Conservation (phyloP, 2,329 filamentous ascomycete genomes). For the Sarocladium strictum region DNA sequence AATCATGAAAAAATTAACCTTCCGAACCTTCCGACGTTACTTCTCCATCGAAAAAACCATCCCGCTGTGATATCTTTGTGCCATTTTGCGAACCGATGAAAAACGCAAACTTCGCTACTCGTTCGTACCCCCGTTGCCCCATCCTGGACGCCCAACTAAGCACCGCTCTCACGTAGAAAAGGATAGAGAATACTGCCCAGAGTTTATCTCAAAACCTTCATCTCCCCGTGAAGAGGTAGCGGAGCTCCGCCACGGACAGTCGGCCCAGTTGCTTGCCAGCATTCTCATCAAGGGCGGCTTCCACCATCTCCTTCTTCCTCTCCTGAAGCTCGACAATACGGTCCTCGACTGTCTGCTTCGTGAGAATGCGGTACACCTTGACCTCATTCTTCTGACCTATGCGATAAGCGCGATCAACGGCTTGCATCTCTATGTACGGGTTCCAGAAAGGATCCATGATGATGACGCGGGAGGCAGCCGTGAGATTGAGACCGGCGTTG, state of each 20-base stretch:
- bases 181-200: too few relatives aligned
- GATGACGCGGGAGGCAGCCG: conserved; percentile 76
- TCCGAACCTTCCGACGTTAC: too few relatives aligned
- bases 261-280: conserved; percentile 61
- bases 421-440: conserved; percentile 86
- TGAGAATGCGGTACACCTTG: conserved; percentile 72
- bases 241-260: conserved; percentile 60
- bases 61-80: too few relatives aligned
- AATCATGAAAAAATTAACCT: too few relatives aligned
- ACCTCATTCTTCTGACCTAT: conserved; percentile 75
- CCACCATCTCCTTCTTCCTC: conserved; percentile 70
- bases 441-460: conserved; percentile 95
- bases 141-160: too few relatives aligned
- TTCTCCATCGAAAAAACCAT: too few relatives aligned
- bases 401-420: conserved; percentile 81
- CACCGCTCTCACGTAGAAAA: too few relatives aligned
- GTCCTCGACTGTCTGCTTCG: conserved; percentile 77
- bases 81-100: too few relatives aligned
- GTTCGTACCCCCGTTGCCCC: too few relatives aligned
- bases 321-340: conserved; percentile 76
- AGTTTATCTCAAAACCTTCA: too few relatives aligned
- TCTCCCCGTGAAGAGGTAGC: conserved; percentile 52
- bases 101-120: too few relatives aligned
- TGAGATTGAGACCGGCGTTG: conserved; percentile 79
- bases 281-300: conserved; percentile 72